Percentiles rank a stretch among this genome's conserved stretches.
Evolutionary conservation across 345 rosid genomes (phyloP).

Genomic region (Lenwebbia sp.): DNA sequence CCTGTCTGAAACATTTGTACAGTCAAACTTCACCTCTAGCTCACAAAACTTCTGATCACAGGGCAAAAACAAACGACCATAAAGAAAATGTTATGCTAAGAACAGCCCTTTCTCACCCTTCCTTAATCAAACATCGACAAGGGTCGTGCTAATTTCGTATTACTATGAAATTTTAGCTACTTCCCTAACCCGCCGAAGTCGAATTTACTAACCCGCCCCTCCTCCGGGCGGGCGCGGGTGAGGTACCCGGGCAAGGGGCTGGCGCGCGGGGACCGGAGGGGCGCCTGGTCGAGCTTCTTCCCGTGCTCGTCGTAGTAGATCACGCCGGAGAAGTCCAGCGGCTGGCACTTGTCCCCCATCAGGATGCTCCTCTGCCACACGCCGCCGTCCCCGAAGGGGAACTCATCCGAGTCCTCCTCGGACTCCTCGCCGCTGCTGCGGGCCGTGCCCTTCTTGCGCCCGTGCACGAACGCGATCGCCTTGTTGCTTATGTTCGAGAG

Average conservation of each 20-base stretch:
- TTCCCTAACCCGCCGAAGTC: not conserved
- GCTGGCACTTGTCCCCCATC: constrained; percentile 98
- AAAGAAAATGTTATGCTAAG: not conserved
- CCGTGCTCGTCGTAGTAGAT: constrained; percentile 81
- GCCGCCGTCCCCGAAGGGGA: constrained; percentile 65
- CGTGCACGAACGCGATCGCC: constrained; percentile 43
- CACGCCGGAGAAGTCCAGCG: constrained; percentile 82
- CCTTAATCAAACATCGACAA: not conserved
- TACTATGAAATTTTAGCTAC: not conserved
- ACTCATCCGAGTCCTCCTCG: constrained; percentile 1
- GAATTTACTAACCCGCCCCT: not conserved
- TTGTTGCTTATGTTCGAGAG: constrained; percentile 45
- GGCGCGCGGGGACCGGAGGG: constrained; percentile 77
- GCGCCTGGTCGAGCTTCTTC: constrained; percentile 41
- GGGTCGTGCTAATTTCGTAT: not conserved
- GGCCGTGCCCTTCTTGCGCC: constrained; percentile 5
- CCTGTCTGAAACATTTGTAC: not conserved
- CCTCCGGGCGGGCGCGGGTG: not conserved
- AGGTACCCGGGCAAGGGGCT: constrained; percentile 51
- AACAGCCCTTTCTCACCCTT: not conserved
- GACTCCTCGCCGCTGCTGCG: not conserved
- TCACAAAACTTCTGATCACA: not conserved
- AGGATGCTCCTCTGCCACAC: constrained; percentile 83
- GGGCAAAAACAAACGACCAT: not conserved
- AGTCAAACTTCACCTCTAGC: not conserved